A percentile compares a stretch with the other conserved stretches of the same genome.
Conservation (phyloP, 257 asterid species). For the Avicennia marina region DNA sequence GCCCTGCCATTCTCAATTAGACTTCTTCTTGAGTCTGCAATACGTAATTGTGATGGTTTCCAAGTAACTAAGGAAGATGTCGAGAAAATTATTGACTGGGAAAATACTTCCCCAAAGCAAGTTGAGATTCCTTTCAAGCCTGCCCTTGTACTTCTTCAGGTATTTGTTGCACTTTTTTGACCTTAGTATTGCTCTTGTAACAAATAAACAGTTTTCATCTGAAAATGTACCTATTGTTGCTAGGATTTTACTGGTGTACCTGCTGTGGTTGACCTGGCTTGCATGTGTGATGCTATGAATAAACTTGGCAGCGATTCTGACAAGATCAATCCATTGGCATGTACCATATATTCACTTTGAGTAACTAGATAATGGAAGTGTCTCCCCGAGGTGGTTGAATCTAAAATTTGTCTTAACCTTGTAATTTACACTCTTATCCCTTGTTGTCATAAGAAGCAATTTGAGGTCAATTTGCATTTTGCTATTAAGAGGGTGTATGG, state of each 20-base stretch:
- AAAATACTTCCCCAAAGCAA: slow-evolving; percentile 71
- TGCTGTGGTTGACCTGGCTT: slow-evolving; percentile 90
- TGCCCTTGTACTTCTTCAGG: slow-evolving; percentile 92
- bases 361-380: not conserved
- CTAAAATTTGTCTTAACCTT: not conserved
- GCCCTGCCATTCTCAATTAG: slow-evolving; percentile 71
- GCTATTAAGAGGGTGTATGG: no score
- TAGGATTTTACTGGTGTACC: slow-evolving; percentile 99
- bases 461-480: no score
- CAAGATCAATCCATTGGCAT: slow-evolving; percentile 86
- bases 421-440: no score
- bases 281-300: slow-evolving; percentile 92
- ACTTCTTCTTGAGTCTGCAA: slow-evolving; percentile 77
- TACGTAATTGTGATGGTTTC: slow-evolving; percentile 84
- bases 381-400: not conserved
- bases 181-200: not conserved
- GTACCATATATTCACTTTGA: not conserved
- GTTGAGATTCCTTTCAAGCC: slow-evolving; percentile 94
- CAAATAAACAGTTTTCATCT: not conserved
- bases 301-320: slow-evolving; percentile 73
- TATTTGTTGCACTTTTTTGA: slow-evolving; percentile 2
- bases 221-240: not conserved
- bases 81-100: slow-evolving; percentile 84
- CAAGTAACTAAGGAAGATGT: slow-evolving; percentile 84
- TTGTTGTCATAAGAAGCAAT: no score